A percentile compares a stretch with the other conserved stretches of the same genome.
phyloP scores from a whole-genome alignment of 495 filamentous ascomycete species.

The Poronia punctata region DNA sequence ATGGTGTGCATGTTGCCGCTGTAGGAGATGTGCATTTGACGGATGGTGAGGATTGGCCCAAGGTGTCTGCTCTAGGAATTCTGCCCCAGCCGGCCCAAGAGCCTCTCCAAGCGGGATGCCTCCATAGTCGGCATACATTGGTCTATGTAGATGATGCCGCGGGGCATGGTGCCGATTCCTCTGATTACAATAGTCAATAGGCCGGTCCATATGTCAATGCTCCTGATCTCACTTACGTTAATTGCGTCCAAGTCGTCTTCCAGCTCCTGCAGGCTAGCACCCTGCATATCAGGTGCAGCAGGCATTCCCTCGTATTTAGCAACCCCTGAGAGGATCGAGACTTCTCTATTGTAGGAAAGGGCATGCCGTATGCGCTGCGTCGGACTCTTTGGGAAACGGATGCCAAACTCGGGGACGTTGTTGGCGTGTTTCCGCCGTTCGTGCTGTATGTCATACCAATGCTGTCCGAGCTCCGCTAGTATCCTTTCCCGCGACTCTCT shows the following conservation, averaged over 20 bases:
- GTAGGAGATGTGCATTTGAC: conserved; percentile 47
- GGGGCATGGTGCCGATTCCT: conserved; percentile 19
- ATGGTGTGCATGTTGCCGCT: conserved; percentile 31
- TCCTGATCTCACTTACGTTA: conserved; percentile 69
- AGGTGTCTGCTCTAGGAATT: conserved; percentile 73
- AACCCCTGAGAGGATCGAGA: conserved; percentile 81
- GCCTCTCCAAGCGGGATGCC: conserved; percentile 31
- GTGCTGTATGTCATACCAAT: conserved; percentile 86
- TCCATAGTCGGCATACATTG: conserved; percentile 25
- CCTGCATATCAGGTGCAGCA: conserved; percentile 75
- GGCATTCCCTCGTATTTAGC: conserved; percentile 94
- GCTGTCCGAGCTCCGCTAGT: conserved; percentile 71
- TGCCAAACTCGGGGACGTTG: conserved; percentile 69
- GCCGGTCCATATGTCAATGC: too few species aligned
- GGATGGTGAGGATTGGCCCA: conserved; percentile 89
- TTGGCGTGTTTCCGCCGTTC: conserved; percentile 79
- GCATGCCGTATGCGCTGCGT: conserved; percentile 71
- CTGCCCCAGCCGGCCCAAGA: conserved; percentile 65
- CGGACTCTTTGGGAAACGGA: conserved; percentile 63
- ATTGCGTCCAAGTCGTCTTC: conserved; percentile 87
- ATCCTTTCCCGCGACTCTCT: conserved; percentile 73
- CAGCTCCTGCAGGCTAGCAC: conserved; percentile 63
- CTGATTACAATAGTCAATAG: too few species aligned
- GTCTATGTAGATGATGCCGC: conserved; percentile 17
- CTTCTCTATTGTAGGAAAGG: conserved; percentile 85